phyloP scores from a whole-genome alignment of 1,284 basidiomycete genomes.

The Stereum hirsutum region DNA sequence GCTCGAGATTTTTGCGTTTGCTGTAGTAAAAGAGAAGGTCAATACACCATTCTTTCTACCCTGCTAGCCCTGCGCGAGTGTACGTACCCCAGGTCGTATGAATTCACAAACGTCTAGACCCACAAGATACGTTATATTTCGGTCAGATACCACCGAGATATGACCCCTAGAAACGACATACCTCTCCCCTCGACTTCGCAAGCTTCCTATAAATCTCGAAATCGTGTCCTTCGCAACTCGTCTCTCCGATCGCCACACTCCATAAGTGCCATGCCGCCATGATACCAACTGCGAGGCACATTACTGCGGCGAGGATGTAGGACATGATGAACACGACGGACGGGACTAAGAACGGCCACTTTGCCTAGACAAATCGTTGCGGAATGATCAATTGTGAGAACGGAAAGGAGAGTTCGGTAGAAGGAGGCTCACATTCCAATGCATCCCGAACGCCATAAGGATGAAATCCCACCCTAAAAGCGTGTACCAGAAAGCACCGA shows the following conservation, averaged over 20 bases:
- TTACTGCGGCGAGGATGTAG: constrained; percentile 71
- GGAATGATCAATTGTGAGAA: not conserved
- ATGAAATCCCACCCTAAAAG: constrained; percentile 51
- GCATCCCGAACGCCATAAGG: constrained; percentile 46
- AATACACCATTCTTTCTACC: not conserved
- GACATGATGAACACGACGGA: constrained; percentile 63
- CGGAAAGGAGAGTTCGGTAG: not conserved
- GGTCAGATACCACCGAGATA: too few relatives aligned
- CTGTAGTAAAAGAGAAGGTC: constrained; percentile 19
- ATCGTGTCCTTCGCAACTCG: constrained; percentile 87
- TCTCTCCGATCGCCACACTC: constrained; percentile 74
- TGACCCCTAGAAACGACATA: constrained; percentile 30
- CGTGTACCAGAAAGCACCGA: constrained; percentile 50
- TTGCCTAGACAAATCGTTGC: constrained; percentile 13
- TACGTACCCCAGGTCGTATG: constrained; percentile 79
- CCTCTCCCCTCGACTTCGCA: constrained; percentile 66
- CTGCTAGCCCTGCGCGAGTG: not conserved
- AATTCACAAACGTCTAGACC: constrained; percentile 73
- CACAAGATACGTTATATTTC: too few relatives aligned
- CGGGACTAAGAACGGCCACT: constrained; percentile 66
- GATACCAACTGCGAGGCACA: constrained; percentile 72
- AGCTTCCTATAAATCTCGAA: constrained; percentile 69
- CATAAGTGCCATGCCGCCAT: constrained; percentile 81
- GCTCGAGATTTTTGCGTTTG: constrained; percentile 57
- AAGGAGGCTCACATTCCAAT: constrained; percentile 7